These are phyloP conservation scores for Trametes coccinea DNA, from an alignment of 768 basidiomycete genomes.

Conservation along the genomic window DNA sequence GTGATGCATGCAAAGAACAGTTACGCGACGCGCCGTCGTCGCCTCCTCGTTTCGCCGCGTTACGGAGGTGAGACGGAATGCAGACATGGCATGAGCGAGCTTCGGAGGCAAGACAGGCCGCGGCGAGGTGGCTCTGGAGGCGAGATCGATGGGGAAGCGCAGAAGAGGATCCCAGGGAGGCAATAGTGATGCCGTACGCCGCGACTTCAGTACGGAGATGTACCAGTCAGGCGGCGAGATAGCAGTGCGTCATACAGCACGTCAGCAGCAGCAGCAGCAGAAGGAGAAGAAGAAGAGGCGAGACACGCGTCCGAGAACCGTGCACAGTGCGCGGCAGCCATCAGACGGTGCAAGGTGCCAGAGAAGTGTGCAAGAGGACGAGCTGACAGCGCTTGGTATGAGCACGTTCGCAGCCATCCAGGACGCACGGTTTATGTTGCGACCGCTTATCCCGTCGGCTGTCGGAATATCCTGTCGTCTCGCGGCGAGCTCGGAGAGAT, in stretches of 20 bases:
- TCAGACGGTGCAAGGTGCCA: background rate
- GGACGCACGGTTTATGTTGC: background rate
- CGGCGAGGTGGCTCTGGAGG: too few species aligned
- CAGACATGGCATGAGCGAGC: background rate
- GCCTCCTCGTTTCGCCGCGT: constrained; percentile 7
- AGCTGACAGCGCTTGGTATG: background rate
- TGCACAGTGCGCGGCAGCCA: too few species aligned
- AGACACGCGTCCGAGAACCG: too few species aligned
- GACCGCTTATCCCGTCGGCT: background rate
- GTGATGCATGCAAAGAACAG: background rate
- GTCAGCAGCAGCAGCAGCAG: too few species aligned
- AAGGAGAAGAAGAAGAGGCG: too few species aligned
- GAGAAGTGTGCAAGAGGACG: background rate
- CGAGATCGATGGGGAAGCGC: too few species aligned
- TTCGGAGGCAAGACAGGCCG: too few species aligned
- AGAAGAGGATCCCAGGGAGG: too few species aligned
- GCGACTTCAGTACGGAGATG: too few species aligned
- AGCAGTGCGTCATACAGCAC: too few species aligned
- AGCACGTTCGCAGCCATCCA: background rate
- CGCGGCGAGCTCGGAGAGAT: background rate
- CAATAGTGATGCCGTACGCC: too few species aligned
- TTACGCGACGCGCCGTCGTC: background rate
- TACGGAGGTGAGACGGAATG: constrained; percentile 11
- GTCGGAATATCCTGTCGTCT: background rate
- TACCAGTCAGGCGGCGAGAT: too few species aligned